Base-by-base conservation (phyloP, 2,329 filamentous ascomycete species). In the Ophiostoma sp. region DNA sequence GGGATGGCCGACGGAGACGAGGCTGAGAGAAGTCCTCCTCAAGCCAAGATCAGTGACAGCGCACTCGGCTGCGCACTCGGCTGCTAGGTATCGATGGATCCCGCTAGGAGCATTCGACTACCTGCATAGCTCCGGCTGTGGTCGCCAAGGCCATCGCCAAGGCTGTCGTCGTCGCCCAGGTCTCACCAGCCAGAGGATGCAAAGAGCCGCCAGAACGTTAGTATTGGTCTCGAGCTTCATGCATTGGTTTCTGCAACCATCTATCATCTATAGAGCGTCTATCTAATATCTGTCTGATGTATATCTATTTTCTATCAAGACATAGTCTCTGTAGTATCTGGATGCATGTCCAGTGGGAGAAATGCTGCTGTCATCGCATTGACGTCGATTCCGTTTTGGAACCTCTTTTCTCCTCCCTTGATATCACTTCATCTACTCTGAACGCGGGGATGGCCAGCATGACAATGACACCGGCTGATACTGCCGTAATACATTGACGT, bases 381-480 rank as follows among this genome's bases (percentile, higher is more conserved):
- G 49, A 55, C 49, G 49, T 11, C 12, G 49, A 55, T 55, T 55
- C 18, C 49, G 49, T 55, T 55, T 55, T 5, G 49, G 18, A 55
- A 55, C 49, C 49, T 5, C 14, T 11, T 18, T 27, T 55, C 47
- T 49, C 16, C 47, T 18, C 16, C 18, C 5, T 49, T 1, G 14
- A 55, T 55, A 55, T 27, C 27, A 27, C 49, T 55, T 55, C 49
- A 27, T 55, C 49, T 55, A 55, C 49, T 55, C 18, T 18, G 27
- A 55, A 55, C 49, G 49, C 49, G 49, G 49, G 49, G 49, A 55
- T 55, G 49, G 12, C 49, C 49, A 55, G 49, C 12, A 55, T 55
- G 8, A 27, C 49, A 27, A 18, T 55, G 49, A 27, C 49, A 55
- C 49, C 49, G 12, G 49, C n/a, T 27, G 49, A 27, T 27, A 36